Evolutionary conservation across 257 asterid species (phyloP), one percentile per base, ranked within the genome.

Genomic region (Nicotiana benthamiana): DNA sequence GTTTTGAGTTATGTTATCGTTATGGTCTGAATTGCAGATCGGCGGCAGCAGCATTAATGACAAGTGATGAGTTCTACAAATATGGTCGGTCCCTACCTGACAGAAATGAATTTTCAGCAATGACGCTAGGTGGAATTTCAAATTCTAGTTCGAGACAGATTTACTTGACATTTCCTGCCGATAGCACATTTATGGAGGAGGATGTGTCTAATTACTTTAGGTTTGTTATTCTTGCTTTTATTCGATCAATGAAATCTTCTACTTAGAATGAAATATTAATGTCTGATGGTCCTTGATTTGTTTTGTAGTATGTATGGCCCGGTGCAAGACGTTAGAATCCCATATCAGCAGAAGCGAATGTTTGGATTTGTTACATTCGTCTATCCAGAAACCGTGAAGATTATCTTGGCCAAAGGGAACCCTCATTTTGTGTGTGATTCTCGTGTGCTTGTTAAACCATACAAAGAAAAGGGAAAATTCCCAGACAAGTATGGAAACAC

Each of bases 111-210:
- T 90, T 90, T 80, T 81, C 88, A 0, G 86, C 87, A 0, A 81
- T 93, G 87, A 94, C 91, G n/a, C 75, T 92, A 64, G 87, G 87
- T 17, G 88, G 88, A 15, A 83, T 81, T 80, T 90, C 83, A 1
- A 91, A 51, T 86, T 91, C 99, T 0, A 89, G 92, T 60, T 85
- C 95, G 0, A 83, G 92, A 15, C 98, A 94, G 59, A 94, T 94
- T 86, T 94, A 94, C 87, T 84, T 94, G 87, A 94, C 98, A 2
- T 94, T 94, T 84, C 98, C 98, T 1, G 95, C 98, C 20, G 98
- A 94, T 67, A 94, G 98, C 60, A 90, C 92, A 3, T 94, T 94
- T 81, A 94, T 86, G 84, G 98, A 94, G 85, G 98, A 94, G 32
- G 98, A 94, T 80, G 98, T 94, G 77, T 90, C 98, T 24, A 89